Evolutionary conservation across 164 flowering plant species (phyloP), one percentile per base, ranked within the genome.

Genomic region (Buxus sempervirens): DNA sequence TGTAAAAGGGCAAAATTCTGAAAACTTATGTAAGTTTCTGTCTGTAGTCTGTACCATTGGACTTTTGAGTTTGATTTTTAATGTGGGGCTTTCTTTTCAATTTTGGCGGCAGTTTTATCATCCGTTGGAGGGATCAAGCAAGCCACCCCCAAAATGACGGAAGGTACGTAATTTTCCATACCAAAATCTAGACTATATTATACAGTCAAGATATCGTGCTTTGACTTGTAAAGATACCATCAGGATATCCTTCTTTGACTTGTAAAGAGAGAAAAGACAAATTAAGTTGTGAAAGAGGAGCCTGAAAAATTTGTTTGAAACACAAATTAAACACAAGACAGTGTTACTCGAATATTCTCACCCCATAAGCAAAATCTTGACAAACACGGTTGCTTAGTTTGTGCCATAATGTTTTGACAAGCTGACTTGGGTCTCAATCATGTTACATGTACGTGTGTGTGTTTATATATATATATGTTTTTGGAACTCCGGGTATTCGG

Each of bases 41-140:
- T 54, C 13, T 6, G 9, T 18, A 14, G 57, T 18, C 57, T 54
- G 5, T n/a, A 10, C 13, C 25, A 55, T n/a, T 20, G 25, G 6
- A 55, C 1, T 5, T 8, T n/a, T 55, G 58, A 55, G 12, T 23
- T 55, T 32, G 38, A 32, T 32, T 55, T 1, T 18, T 7, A 9
- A 18, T 18, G 10, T 55, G 9, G 14, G 13, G 58, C 8, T 55
- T n/a, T 55, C 58, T n/a, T 18, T 55, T 55, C 51, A 6, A 13
- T 26, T 23, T 58, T 38, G 27, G 32, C 60, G 27, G 45, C 67
- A 76, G 79, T 76, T 3, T 57, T 76, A 21, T 76, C 79, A 27
- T 75, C 79, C 1, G 76, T 76, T 2, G 70, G 70, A 14, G 79
- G 79, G 18, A 60, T 76, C 14, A 69, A 68, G 18, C 18, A 68